Evolutionary conservation across 441 rosid species (phyloP).

Genomic region (Cnidoscolus chayamansa): DNA sequence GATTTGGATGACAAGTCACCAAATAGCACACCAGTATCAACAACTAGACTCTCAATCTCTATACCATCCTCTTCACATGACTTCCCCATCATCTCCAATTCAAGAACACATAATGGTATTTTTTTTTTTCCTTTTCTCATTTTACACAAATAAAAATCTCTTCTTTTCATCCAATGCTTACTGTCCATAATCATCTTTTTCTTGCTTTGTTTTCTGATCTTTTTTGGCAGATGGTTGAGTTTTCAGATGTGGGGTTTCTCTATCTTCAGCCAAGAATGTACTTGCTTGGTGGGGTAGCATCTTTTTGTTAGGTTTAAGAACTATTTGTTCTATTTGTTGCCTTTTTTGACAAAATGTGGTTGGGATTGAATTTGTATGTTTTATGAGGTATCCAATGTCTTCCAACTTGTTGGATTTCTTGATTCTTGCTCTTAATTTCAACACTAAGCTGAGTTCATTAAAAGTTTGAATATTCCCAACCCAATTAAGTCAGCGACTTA

Average conservation of each 20-base stretch:
- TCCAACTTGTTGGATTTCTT: constrained; percentile 11
- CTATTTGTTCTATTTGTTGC: neutral
- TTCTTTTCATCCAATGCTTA: neutral
- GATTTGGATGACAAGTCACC: constrained; percentile 63
- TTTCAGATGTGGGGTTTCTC: constrained; percentile 22
- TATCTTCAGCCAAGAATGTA: constrained; percentile 27
- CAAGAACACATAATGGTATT: constrained; percentile 46
- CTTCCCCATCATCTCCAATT: constrained; percentile 46
- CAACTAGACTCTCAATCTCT: constrained; percentile 69
- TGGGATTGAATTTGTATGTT: constrained; percentile 21
- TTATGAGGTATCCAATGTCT: constrained; percentile 35
- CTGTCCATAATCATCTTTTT: neutral
- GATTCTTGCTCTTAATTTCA: constrained; percentile 16
- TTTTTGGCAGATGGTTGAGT: constrained; percentile 45
- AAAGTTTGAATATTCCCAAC: neutral
- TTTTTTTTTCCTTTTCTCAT: neutral
- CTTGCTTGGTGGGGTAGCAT: constrained; percentile 25
- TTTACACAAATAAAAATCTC: neutral
- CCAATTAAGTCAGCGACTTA: constrained; percentile 3
- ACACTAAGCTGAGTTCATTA: constrained; percentile 4
- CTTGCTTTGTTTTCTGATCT: neutral
- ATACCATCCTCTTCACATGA: constrained; percentile 62
- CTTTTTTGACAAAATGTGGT: constrained; percentile 8
- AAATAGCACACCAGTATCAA: constrained; percentile 43
- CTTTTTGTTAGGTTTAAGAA: constrained; percentile 7